Evolutionary conservation across 768 basidiomycete genomes (phyloP).

Genomic region (Pleurotus tuoliensis): DNA sequence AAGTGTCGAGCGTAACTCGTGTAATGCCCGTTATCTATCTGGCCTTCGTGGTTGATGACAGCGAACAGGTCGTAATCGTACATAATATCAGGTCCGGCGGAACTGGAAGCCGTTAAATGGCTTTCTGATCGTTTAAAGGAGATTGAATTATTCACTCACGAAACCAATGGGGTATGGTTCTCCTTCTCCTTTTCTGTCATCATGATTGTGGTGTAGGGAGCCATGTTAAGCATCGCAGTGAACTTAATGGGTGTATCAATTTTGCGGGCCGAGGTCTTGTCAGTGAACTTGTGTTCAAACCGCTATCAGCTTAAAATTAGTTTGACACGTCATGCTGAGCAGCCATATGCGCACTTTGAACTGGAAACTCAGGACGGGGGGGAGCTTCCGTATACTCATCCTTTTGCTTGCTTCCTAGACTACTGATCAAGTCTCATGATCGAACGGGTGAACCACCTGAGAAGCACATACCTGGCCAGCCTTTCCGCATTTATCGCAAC

Average conservation of each 20-base stretch:
- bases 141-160: neutral
- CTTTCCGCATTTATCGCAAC: conserved; percentile 78
- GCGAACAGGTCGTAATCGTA: conserved; percentile 92
- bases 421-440: conserved; percentile 5
- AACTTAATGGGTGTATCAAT: conserved; percentile 82
- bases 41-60: conserved; percentile 93
- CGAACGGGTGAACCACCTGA: neutral
- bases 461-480: conserved; percentile 49
- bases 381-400: conserved; percentile 79
- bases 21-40: conserved; percentile 93
- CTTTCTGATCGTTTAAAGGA: neutral
- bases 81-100: conserved; percentile 58
- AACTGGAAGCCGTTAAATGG: conserved; percentile 21
- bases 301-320: conserved; percentile 45
- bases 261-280: conserved; percentile 76
- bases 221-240: conserved; percentile 84
- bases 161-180: conserved; percentile 11
- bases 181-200: conserved; percentile 51
- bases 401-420: conserved; percentile 76
- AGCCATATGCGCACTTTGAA: conserved; percentile 64
- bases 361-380: conserved; percentile 89
- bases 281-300: conserved; percentile 81
- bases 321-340: neutral
- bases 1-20: conserved; percentile 81
- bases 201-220: conserved; percentile 70